Percentiles rank a stretch among this genome's conserved stretches.
These are phyloP conservation scores for Podospora australis DNA, from an alignment of 495 filamentous ascomycete species.

Conservation along the genomic window DNA sequence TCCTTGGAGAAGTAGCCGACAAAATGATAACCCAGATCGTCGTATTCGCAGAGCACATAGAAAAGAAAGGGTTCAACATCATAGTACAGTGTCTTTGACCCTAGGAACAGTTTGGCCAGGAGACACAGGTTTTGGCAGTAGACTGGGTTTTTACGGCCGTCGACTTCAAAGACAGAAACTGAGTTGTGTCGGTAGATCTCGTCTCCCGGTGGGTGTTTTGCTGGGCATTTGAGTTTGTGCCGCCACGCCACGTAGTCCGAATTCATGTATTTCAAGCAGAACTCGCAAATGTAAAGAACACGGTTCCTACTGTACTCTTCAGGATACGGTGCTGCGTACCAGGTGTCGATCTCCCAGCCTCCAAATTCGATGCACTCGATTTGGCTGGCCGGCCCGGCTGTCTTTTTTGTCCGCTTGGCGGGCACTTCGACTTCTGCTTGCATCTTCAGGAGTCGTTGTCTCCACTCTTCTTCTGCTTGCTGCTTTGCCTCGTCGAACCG, in stretches of 20 bases:
- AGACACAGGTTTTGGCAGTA: conserved; percentile 98
- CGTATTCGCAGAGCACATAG: conserved; percentile 96
- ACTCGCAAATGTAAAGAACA: conserved; percentile 96
- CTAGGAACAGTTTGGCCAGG: conserved; percentile 90
- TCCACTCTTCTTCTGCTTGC: conserved; percentile 88
- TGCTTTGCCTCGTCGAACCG: conserved; percentile 82
- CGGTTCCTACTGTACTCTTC: conserved; percentile 96
- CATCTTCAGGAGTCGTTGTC: conserved; percentile 46
- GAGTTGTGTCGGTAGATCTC: conserved; percentile 96
- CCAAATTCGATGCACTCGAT: conserved; percentile 99
- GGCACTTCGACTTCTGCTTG: conserved; percentile 39
- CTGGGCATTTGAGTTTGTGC: conserved; percentile 95
- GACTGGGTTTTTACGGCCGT: conserved; percentile 91
- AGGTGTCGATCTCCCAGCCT: conserved; percentile 94
- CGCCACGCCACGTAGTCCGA: conserved; percentile 96
- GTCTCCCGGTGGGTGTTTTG: conserved; percentile 92
- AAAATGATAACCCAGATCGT: conserved; percentile 91
- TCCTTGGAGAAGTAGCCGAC: conserved; percentile 99
- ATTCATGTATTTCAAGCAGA: conserved; percentile 98
- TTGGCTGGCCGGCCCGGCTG: conserved; percentile 81
- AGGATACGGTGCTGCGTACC: conserved; percentile 98
- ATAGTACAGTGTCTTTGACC: conserved; percentile 97
- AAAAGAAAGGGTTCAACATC: conserved; percentile 98
- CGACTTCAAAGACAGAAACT: conserved; percentile 93
- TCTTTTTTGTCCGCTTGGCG: conserved; percentile 52